Evolutionary conservation across 2,329 filamentous ascomycete genomes (phyloP).

Genomic region (Didymosphaeria variabile): DNA sequence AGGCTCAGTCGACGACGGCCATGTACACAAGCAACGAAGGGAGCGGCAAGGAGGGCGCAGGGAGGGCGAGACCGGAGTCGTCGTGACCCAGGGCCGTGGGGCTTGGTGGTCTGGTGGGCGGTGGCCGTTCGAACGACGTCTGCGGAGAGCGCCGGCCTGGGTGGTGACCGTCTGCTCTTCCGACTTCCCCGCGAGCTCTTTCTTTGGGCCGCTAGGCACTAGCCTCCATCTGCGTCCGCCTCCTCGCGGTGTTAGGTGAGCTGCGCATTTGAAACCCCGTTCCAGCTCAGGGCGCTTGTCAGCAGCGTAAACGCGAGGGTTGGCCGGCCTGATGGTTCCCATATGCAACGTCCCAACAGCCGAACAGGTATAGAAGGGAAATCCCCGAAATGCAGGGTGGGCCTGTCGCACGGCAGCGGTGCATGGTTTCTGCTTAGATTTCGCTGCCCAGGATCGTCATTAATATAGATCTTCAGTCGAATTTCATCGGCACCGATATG

Average conservation of each 20-base stretch:
- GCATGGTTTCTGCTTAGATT: conserved; percentile 25
- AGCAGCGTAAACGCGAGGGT: conserved; percentile 38
- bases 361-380: conserved; percentile 41
- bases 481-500: conserved; percentile 37
- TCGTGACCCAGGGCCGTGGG: conserved; percentile 23
- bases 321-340: conserved; percentile 38
- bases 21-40: not conserved
- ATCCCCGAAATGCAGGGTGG: conserved; percentile 42
- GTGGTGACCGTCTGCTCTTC: conserved; percentile 39
- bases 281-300: conserved; percentile 43
- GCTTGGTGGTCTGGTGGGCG: conserved; percentile 27
- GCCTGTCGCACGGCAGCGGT: conserved; percentile 35
- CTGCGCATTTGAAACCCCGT: conserved; percentile 43
- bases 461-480: conserved; percentile 34
- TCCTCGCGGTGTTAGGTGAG: conserved; percentile 39
- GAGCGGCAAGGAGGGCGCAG: not conserved
- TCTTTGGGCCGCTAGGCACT: conserved; percentile 44
- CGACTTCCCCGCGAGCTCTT: conserved; percentile 46
- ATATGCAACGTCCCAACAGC: conserved; percentile 32
- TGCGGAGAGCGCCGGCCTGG: conserved; percentile 41
- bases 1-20: not conserved
- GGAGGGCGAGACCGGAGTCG: conserved; percentile 8
- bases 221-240: conserved; percentile 42
- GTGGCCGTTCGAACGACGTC: conserved; percentile 24
- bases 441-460: conserved; percentile 28